These are phyloP conservation scores for Ambrosiella beaveri DNA, from an alignment of 2,329 filamentous ascomycete genomes.

Conservation along the genomic window DNA sequence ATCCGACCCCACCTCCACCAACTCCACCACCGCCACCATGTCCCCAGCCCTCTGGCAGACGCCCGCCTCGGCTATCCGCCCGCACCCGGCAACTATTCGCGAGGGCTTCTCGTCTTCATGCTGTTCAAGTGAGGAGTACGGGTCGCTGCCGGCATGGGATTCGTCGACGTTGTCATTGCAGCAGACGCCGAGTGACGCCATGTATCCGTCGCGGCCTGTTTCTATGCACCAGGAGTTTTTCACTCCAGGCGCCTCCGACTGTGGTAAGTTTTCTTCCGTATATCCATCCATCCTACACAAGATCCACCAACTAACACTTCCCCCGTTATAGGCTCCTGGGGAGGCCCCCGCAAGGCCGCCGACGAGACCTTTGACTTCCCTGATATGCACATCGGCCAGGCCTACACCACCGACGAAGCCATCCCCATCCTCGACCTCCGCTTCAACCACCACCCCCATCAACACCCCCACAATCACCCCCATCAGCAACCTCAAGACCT, in stretches of 20 bases:
- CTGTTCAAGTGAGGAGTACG: constrained; percentile 36
- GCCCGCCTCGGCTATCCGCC: constrained; percentile 33
- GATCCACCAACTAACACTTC: not conserved
- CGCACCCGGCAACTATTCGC: constrained; percentile 41
- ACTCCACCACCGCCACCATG: constrained; percentile 18
- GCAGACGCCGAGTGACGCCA: constrained; percentile 31
- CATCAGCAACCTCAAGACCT: constrained; percentile 31
- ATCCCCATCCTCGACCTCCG: constrained; percentile 45
- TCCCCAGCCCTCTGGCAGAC: constrained; percentile 36
- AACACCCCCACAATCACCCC: not conserved
- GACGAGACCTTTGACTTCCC: constrained; percentile 39
- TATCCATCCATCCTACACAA: not conserved
- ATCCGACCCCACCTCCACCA: constrained; percentile 21
- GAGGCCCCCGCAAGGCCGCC: constrained; percentile 21
- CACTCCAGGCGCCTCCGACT: constrained; percentile 30
- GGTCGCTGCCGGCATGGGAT: constrained; percentile 39
- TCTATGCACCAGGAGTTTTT: constrained; percentile 40
- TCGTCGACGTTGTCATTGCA: constrained; percentile 35
- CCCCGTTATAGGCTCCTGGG: not conserved
- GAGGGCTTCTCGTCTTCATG: constrained; percentile 37
- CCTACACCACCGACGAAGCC: constrained; percentile 44
- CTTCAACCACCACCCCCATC: constrained; percentile 25
- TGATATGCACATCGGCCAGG: constrained; percentile 44
- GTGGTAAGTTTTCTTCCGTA: constrained; percentile 24
- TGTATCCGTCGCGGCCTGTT: constrained; percentile 32